Conservation (phyloP, 192 early-diverging fungal genomes). For the Borealophlyctis nickersoniae region DNA sequence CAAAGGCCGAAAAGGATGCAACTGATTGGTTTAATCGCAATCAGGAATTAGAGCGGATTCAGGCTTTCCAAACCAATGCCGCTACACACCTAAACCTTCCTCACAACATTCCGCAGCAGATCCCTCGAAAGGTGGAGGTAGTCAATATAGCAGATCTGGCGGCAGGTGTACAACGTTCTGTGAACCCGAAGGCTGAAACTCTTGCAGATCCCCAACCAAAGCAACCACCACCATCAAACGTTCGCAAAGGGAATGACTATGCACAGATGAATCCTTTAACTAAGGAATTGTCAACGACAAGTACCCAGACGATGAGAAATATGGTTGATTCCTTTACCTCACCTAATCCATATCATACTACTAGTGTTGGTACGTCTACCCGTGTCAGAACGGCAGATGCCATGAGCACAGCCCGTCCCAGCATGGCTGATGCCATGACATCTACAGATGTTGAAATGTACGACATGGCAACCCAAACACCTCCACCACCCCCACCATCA, state of each 20-base stretch:
- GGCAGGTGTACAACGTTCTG: not conserved
- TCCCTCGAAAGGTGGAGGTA: not conserved
- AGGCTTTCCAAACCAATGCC: not conserved
- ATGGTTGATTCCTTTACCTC: too few relatives aligned
- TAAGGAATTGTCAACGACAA: not conserved
- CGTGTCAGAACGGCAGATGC: too few relatives aligned
- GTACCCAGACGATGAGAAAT: not conserved
- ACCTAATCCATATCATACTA: too few relatives aligned
- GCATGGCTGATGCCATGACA: too few relatives aligned
- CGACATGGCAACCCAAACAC: too few relatives aligned
- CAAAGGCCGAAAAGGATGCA: not conserved
- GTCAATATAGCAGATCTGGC: not conserved
- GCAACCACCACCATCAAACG: not conserved
- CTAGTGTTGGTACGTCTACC: too few relatives aligned
- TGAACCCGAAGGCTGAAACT: not conserved
- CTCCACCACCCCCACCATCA: too few relatives aligned
- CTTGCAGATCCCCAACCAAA: not conserved
- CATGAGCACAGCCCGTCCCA: too few relatives aligned
- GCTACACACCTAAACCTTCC: not conserved
- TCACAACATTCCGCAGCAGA: not conserved
- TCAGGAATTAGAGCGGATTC: not conserved
- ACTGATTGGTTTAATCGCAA: not conserved
- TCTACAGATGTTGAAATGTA: too few relatives aligned
- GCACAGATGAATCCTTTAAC: not conserved
- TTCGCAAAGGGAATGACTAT: not conserved